Evolutionary conservation across 2,329 filamentous ascomycete genomes (phyloP).

Genomic region (Trichoderma lentiforme): DNA sequence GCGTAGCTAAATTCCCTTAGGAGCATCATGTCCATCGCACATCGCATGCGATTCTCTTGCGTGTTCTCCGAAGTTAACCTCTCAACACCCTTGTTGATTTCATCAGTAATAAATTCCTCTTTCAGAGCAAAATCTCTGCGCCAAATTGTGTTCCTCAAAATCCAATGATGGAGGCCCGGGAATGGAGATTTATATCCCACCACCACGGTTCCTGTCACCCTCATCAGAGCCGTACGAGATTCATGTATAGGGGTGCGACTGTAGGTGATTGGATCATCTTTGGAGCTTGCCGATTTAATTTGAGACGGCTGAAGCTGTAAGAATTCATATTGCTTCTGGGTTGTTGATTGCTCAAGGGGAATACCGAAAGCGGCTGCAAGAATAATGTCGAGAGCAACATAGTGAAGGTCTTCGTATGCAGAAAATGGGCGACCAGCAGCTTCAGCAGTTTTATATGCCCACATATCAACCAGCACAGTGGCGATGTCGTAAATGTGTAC

Average conservation of each 20-base stretch:
- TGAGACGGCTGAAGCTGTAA: not conserved
- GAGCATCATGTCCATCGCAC: constrained; percentile 2
- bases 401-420: not conserved
- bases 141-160: not conserved
- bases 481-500: constrained; percentile 3
- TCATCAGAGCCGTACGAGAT: not conserved
- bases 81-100: not conserved
- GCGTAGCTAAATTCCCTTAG: not conserved
- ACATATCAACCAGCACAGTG: not conserved
- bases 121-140: not conserved
- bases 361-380: not conserved
- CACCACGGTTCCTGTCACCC: not conserved
- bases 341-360: not conserved
- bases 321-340: not conserved
- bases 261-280: not conserved
- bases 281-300: not conserved
- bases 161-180: constrained; percentile 1
- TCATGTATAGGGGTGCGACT: not conserved
- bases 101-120: not conserved
- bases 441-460: not conserved
- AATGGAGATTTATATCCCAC: not conserved
- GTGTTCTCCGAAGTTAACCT: not conserved
- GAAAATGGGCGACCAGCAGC: not conserved
- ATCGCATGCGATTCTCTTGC: not conserved
- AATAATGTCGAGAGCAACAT: not conserved